Conservation (phyloP, 2,329 filamentous ascomycete genomes). For the Fusarium haematococcum region DNA sequence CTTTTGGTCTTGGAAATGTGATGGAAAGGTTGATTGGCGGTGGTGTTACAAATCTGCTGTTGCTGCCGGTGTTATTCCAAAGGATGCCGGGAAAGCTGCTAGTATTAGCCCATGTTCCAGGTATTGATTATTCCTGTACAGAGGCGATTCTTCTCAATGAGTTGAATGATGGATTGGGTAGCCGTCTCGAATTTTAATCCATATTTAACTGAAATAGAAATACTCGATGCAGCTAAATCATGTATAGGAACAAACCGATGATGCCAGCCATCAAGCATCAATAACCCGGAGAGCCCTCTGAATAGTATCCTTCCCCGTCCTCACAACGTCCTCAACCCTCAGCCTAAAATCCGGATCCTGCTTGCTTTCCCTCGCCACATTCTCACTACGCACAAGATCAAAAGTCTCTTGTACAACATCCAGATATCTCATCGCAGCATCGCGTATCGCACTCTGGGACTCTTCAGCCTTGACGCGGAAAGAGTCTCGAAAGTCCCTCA, state of each 20-base stretch:
- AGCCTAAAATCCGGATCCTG: conserved; percentile 50
- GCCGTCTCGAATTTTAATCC: not conserved
- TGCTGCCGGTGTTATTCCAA: conserved; percentile 41
- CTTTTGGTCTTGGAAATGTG: conserved; percentile 71
- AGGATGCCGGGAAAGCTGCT: conserved; percentile 35
- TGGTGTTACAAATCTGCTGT: conserved; percentile 59
- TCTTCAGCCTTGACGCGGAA: conserved; percentile 38
- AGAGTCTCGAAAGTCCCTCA: conserved; percentile 38
- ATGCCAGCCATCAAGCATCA: not conserved
- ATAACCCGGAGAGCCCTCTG: conserved; percentile 6
- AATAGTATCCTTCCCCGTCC: conserved; percentile 10
- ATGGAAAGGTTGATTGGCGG: conserved; percentile 58
- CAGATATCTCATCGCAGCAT: conserved; percentile 39
- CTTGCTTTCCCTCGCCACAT: conserved; percentile 52
- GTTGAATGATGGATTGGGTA: not conserved
- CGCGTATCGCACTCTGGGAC: conserved; percentile 39
- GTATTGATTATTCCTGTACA: not conserved
- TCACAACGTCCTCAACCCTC: conserved; percentile 40
- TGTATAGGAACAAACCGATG: not conserved
- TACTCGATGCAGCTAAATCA: not conserved
- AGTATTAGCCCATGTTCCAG: conserved; percentile 16
- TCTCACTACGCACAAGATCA: conserved; percentile 53
- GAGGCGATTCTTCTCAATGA: not conserved
- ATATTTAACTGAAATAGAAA: not conserved
- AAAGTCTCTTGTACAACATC: conserved; percentile 45